Conservation (phyloP, 2,329 filamentous ascomycete species). For the Podosphaera xanthii region DNA sequence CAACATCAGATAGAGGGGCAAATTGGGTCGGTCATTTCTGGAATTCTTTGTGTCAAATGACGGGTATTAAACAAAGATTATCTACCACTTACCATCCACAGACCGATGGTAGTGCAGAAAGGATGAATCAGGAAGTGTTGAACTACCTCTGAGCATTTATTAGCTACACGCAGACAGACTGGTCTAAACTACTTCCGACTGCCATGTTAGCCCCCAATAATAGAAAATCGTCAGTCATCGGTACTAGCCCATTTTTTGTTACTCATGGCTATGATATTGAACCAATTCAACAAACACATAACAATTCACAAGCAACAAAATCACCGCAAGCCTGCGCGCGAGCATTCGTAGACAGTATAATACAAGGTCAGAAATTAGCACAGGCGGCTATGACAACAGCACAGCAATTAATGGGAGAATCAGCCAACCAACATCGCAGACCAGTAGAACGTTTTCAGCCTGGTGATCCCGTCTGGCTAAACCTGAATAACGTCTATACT, state of each 20-base stretch:
- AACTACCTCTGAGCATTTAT: conserved; percentile 3
- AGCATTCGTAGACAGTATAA: neutral
- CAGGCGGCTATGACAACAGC: neutral
- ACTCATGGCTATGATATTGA: neutral
- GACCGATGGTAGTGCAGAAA: neutral
- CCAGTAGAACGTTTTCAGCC: neutral
- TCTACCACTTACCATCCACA: neutral
- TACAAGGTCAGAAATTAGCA: neutral
- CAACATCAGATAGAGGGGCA: neutral
- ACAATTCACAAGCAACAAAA: neutral
- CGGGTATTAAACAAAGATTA: neutral
- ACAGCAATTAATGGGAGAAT: neutral
- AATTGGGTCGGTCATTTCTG: conserved; percentile 1
- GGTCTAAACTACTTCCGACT: conserved; percentile 1
- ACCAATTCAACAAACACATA: neutral
- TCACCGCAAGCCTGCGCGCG: neutral
- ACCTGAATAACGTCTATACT: neutral
- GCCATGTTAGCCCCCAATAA: neutral
- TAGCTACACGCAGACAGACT: conserved; percentile 3
- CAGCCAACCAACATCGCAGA: neutral
- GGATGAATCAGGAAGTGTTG: conserved; percentile 3
- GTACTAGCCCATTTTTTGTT: conserved; percentile 1
- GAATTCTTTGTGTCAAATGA: neutral
- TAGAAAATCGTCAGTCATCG: neutral
- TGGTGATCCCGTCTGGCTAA: neutral